phyloP scores from a whole-genome alignment of 768 basidiomycete species.

The Russula earlei region DNA sequence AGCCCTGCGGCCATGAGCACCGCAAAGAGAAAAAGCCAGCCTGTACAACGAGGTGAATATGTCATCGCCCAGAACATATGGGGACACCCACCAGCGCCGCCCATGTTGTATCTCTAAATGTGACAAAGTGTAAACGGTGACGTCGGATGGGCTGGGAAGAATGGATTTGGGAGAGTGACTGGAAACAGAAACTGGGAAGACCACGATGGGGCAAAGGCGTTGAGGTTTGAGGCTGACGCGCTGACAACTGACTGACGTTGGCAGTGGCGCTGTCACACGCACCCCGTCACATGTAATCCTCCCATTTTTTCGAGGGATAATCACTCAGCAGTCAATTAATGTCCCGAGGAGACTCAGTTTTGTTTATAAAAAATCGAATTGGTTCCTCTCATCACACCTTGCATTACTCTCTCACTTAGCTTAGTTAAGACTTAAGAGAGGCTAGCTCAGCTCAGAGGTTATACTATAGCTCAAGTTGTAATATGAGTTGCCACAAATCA shows the following conservation, averaged over 20 bases:
- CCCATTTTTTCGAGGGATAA: no score
- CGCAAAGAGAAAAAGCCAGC: constrained; percentile 95
- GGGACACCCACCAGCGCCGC: constrained; percentile 33
- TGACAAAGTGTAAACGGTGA: not conserved
- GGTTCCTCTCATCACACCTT: no score
- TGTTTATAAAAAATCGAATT: no score
- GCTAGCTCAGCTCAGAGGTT: no score
- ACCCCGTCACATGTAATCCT: not conserved
- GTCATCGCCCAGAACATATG: not conserved
- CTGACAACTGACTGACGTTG: constrained; percentile 12
- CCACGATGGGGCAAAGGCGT: not conserved
- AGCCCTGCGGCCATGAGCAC: constrained; percentile 92
- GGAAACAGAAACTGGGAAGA: not conserved
- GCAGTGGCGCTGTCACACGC: not conserved
- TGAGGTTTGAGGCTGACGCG: no score
- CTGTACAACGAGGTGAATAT: constrained; percentile 30
- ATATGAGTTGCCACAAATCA: no score
- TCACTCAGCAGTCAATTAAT: no score
- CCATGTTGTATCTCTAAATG: constrained; percentile 26
- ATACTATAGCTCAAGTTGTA: no score
- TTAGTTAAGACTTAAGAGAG: no score
- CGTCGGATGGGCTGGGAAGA: not conserved
- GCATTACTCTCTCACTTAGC: no score
- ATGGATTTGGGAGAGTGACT: not conserved
- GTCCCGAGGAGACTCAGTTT: no score